Evolutionary conservation across 2,329 filamentous ascomycete genomes (phyloP).

Genomic region (Fusarium marasasianum): DNA sequence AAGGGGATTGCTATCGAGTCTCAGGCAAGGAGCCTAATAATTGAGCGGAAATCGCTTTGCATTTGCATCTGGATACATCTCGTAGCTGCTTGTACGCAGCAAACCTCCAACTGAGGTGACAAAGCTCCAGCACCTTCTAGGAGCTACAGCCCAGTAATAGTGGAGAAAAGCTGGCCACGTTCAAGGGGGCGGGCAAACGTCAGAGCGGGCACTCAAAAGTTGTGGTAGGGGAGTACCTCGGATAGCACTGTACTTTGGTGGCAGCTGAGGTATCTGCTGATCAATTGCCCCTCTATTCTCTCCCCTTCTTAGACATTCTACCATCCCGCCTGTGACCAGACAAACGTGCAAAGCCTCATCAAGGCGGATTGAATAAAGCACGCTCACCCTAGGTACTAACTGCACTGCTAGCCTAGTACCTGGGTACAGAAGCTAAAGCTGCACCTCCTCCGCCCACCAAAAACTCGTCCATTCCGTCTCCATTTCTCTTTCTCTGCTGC

Average conservation of each 20-base stretch:
- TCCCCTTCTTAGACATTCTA: slow-evolving; percentile 55
- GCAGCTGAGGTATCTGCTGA: slow-evolving; percentile 27
- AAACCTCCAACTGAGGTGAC: slow-evolving; percentile 15
- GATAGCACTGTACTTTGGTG: fast-evolving
- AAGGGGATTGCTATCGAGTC: not conserved
- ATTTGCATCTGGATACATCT: slow-evolving; percentile 5
- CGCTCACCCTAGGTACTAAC: not conserved
- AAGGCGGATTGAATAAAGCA: slow-evolving; percentile 5
- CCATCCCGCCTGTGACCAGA: slow-evolving; percentile 26
- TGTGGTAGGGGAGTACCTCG: slow-evolving; percentile 17
- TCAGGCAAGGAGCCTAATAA: not conserved
- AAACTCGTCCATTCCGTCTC: slow-evolving; percentile 40
- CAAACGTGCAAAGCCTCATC: slow-evolving; percentile 36
- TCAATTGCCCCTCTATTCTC: slow-evolving; percentile 48
- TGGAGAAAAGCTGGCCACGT: slow-evolving; percentile 25
- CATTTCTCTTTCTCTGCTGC: slow-evolving; percentile 14
- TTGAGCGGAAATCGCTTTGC: not conserved
- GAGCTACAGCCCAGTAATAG: slow-evolving; percentile 37
- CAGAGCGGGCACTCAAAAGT: slow-evolving; percentile 22
- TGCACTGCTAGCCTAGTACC: not conserved
- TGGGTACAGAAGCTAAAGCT: slow-evolving; percentile 33
- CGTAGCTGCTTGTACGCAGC: not conserved
- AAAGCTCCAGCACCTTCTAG: slow-evolving; percentile 37
- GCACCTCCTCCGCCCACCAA: slow-evolving; percentile 41
- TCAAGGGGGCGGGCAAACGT: slow-evolving; percentile 26